Evolutionary conservation across 192 early-diverging fungal genomes (phyloP).

Genomic region (Dissophora globulifera): DNA sequence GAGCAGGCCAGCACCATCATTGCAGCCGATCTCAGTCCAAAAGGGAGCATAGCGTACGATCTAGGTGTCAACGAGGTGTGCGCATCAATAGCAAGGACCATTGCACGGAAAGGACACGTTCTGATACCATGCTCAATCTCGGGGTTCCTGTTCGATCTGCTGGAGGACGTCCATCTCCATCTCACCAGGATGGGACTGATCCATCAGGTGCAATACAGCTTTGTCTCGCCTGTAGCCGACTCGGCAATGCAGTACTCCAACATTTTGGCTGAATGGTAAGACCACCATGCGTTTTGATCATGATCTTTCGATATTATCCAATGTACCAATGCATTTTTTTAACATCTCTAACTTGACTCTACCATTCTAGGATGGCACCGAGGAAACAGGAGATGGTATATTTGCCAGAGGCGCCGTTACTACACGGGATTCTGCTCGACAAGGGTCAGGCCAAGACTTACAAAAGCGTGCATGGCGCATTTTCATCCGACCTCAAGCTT

Average conservation of each 20-base stretch:
- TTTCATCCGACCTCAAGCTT: slow-evolving; percentile 54
- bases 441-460: slow-evolving; percentile 53
- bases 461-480: slow-evolving; percentile 50
- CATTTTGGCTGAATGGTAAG: slow-evolving; percentile 87
- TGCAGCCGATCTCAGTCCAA: slow-evolving; percentile 53
- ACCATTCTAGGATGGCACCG: slow-evolving; percentile 74
- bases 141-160: slow-evolving; percentile 80
- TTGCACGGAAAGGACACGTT: slow-evolving; percentile 66
- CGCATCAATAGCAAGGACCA: slow-evolving; percentile 41
- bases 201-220: slow-evolving; percentile 69
- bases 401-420: slow-evolving; percentile 66
- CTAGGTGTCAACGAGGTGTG: slow-evolving; percentile 50
- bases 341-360: too few species aligned
- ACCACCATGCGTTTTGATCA: too few species aligned
- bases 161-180: slow-evolving; percentile 68
- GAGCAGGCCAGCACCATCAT: slow-evolving; percentile 56
- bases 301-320: too few species aligned
- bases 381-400: slow-evolving; percentile 74
- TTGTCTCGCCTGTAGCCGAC: slow-evolving; percentile 81
- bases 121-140: slow-evolving; percentile 74
- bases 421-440: slow-evolving; percentile 61
- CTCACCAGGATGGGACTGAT: slow-evolving; percentile 66
- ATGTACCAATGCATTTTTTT: too few species aligned
- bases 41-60: slow-evolving; percentile 48
- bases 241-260: slow-evolving; percentile 81